phyloP scores from a whole-genome alignment of 345 rosid species.

The Passiflora organensis region DNA sequence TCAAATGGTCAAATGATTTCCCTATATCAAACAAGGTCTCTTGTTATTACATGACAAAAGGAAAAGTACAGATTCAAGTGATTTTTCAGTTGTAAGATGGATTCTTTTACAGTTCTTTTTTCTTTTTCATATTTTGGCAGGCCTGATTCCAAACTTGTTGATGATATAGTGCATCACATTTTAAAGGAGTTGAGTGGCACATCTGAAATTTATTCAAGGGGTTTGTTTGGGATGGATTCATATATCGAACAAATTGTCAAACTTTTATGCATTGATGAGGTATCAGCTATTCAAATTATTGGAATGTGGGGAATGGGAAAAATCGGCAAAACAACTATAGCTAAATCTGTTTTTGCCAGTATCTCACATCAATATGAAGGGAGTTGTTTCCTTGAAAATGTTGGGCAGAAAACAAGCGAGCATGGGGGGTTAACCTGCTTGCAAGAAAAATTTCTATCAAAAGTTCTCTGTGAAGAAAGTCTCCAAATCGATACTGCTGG shows the following conservation, averaged over 20 bases:
- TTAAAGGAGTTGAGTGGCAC: not conserved
- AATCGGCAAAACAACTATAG: too few species aligned
- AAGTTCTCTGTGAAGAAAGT: not conserved
- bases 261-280: not conserved
- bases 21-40: too few species aligned
- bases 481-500: too few species aligned
- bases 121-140: not conserved
- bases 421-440: not conserved
- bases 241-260: not conserved
- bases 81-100: too few species aligned
- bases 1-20: too few species aligned
- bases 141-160: slow-evolving; percentile 1
- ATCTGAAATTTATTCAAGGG: not conserved
- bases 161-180: not conserved
- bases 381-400: not conserved
- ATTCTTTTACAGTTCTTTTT: too few species aligned
- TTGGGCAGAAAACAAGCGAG: too few species aligned
- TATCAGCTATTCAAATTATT: not conserved
- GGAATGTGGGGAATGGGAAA: slow-evolving; percentile 14
- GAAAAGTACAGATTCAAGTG: too few species aligned
- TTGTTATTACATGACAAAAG: too few species aligned
- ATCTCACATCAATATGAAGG: not conserved
- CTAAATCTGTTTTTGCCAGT: not conserved
- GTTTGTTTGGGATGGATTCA: slow-evolving; percentile 6
- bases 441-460: not conserved